phyloP scores from a whole-genome alignment of 2,329 filamentous ascomycete genomes.

The Exophiala lecanii-corni region DNA sequence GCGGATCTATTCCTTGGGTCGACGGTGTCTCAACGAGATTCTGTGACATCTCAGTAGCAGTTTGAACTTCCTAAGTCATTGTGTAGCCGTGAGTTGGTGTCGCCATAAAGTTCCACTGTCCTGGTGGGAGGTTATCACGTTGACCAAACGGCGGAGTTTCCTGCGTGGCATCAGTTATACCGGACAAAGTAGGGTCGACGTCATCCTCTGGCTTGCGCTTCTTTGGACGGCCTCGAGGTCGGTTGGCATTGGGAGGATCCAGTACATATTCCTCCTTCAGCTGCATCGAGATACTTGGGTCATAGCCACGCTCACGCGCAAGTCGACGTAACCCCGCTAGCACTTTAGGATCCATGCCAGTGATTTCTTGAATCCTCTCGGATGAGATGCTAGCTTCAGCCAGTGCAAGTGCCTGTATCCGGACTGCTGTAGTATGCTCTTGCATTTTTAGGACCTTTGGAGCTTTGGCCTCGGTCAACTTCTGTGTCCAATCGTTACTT shows the following conservation, averaged over 20 bases:
- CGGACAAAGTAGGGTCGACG: conserved; percentile 28
- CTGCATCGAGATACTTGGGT: conserved; percentile 26
- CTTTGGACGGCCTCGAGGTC: conserved; percentile 27
- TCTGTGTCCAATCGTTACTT: conserved; percentile 19
- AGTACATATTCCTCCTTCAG: conserved; percentile 29
- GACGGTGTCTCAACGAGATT: too few relatives aligned
- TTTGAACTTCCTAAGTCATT: conserved; percentile 22
- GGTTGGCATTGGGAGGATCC: conserved; percentile 25
- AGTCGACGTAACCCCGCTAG: conserved; percentile 24
- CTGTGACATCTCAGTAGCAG: too few relatives aligned
- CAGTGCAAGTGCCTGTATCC: conserved; percentile 26
- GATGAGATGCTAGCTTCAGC: conserved; percentile 26
- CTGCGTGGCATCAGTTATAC: conserved; percentile 11
- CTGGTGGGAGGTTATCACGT: conserved; percentile 24
- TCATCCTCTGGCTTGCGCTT: conserved; percentile 29
- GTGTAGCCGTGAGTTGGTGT: conserved; percentile 21
- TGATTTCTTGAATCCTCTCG: conserved; percentile 28
- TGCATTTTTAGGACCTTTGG: conserved; percentile 27
- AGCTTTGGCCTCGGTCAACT: conserved; percentile 20
- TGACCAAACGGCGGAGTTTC: conserved; percentile 12
- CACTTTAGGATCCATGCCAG: conserved; percentile 27
- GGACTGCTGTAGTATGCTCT: conserved; percentile 25
- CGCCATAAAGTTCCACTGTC: conserved; percentile 28
- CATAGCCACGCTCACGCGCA: conserved; percentile 27
- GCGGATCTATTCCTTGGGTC: too few relatives aligned